Evolutionary conservation across 2,329 filamentous ascomycete genomes (phyloP).

Genomic region (Penicillium sp.): DNA sequence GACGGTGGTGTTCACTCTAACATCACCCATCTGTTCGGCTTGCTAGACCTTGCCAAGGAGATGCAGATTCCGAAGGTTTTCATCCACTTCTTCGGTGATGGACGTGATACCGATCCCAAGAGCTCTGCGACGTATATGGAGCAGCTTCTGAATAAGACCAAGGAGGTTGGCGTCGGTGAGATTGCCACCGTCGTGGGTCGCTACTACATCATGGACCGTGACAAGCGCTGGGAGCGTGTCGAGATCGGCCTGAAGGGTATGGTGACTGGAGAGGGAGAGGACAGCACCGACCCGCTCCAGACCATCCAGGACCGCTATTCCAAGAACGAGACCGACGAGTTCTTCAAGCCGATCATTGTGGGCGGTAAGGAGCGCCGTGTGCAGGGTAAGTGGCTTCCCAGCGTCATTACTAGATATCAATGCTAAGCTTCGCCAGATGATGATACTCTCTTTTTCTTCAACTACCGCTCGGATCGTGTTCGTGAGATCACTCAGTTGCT

Average conservation of each 20-base stretch:
- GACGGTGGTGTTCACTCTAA: constrained; percentile 96
- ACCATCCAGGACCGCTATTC: constrained; percentile 84
- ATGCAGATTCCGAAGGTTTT: constrained; percentile 82
- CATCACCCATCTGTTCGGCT: constrained; percentile 82
- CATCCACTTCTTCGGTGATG: constrained; percentile 99
- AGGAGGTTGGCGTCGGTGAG: constrained; percentile 80
- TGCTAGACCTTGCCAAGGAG: constrained; percentile 85
- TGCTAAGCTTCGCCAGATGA: constrained; percentile 54
- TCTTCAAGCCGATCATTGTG: constrained; percentile 94
- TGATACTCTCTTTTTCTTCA: constrained; percentile 99
- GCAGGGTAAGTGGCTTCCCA: constrained; percentile 55
- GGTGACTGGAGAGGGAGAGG: constrained; percentile 78
- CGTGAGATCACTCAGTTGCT: constrained; percentile 93
- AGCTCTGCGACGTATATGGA: constrained; percentile 83
- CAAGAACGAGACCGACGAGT: constrained; percentile 88
- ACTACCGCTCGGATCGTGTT: constrained; percentile 97
- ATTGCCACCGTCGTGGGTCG: constrained; percentile 89
- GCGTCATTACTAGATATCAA: neutral
- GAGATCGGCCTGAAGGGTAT: constrained; percentile 85
- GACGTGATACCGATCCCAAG: constrained; percentile 96
- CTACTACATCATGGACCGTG: constrained; percentile 99
- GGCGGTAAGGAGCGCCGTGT: constrained; percentile 80
- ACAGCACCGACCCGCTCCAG: constrained; percentile 74
- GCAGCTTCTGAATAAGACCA: constrained; percentile 69
- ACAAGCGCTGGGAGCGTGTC: constrained; percentile 97